Evolutionary conservation across 1,284 basidiomycete genomes (phyloP), one percentile per base, ranked within the genome.

Genomic region (Puccinia coronata): DNA sequence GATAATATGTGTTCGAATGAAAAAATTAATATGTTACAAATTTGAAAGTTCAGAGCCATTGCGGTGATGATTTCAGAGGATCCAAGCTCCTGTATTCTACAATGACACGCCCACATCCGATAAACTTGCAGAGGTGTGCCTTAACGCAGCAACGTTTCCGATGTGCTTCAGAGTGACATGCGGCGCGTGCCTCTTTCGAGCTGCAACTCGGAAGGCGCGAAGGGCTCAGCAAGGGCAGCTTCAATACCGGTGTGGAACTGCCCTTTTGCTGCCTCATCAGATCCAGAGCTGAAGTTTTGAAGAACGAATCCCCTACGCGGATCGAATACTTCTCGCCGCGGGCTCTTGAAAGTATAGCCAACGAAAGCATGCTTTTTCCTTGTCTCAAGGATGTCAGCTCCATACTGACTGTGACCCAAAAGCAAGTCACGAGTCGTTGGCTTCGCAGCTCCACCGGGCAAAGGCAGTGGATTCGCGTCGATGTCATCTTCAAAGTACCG

Each of bases 361-460:
- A 92, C 93, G 86, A 95, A 95, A 12, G 93, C 94, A 77, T 94
- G 89, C 83, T 92, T 91, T 87, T 98, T 98, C 84, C 96, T 91
- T 83, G 96, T 92, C 85, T 93, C 91, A 84, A 98, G 89, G 82
- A 97, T 91, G 85, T 93, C 90, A 82, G 91, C 89, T 36, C 96
- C 95, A 85, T 97, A 92, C 76, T 91, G 88, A 85, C 91, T 91
- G 87, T 97, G 91, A 77, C 91, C 89, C 77, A 98, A 89, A 85
- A 98, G 88, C 14, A 93, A 94, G 87, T 98, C 96, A 83, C 92
- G 90, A 34, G 94, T 95, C 73, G 91, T 91, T 84, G 95, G 92
- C 78, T 91, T 89, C 74, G 92, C 92, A 82, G 93, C 93, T 85
- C 95, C 95, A 25, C 93, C 93, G 82, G 94, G 92, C 67, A 93